Base-by-base conservation (phyloP, 2,329 filamentous ascomycete genomes). In the Arthrobotrys sinensis region DNA sequence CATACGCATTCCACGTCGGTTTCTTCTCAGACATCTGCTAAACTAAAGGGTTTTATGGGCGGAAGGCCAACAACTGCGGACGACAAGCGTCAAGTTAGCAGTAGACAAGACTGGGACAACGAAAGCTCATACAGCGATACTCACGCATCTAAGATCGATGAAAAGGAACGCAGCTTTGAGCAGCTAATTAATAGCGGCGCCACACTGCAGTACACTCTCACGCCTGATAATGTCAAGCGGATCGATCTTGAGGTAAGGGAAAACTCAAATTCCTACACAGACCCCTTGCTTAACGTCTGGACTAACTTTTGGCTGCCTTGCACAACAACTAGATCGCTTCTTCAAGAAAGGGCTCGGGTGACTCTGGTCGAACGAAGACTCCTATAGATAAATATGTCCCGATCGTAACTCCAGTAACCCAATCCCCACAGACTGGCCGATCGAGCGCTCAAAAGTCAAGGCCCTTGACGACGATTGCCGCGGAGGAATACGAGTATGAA, bases 191-290 rank as follows among this genome's bases (percentile, higher is more conserved):
- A 92, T 71, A 94, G 92, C 83, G 91, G 93, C 81, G 90, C 94
- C 82, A 95, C 93, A 0, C 90, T 95, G 50, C 92, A 93, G 81
- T 95, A 92, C 83, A 95, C 93, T 1, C 86, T 95, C 32, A 96
- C 93, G 0, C 92, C 93, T 0, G 90, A 92, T 82, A 92, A 88
- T 81, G 93, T 95, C 88, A 90, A 92, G 78, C 89, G 92, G 80
- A 90, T 92, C 81, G 90, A 93, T 84, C 91, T 92, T 45, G 73
- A 77, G 73, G 73, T 77, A 77, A 71, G 65, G 73, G 66, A 66
- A 60, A 40, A 43, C 52, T 36, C 16, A 60, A 60, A 53, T 66
- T 52, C 57, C 36, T 52, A 16, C 32, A 14, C 16, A 34, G 38
- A 53, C 73, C 73, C 65, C 65, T 70, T 79, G 60, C 70, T 53